Evolutionary conservation across 1,284 basidiomycete species (phyloP).

Genomic region (Boletus calvinii): DNA sequence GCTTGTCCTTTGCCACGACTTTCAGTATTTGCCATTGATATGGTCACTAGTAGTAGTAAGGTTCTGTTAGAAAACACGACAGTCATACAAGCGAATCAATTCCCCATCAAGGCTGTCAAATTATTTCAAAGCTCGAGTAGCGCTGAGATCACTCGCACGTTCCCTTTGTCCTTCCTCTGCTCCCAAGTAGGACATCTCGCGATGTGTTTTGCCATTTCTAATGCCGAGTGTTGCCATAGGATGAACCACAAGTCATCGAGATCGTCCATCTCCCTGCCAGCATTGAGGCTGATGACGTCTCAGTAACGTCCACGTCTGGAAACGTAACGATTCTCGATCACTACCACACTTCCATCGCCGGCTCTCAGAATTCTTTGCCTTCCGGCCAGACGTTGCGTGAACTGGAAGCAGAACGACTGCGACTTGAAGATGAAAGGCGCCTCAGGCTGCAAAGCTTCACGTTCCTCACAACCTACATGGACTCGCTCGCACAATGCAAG

Average conservation of each 20-base stretch:
- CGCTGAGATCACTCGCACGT: constrained; percentile 24
- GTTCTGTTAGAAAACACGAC: constrained; percentile 6
- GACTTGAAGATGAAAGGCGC: constrained; percentile 20
- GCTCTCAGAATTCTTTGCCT: neutral
- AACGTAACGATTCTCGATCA: constrained; percentile 21
- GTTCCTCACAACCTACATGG: constrained; percentile 31
- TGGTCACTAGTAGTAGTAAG: constrained; percentile 1
- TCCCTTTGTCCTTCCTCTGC: constrained; percentile 17
- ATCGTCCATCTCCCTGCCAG: constrained; percentile 19
- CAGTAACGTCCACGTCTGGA: constrained; percentile 13
- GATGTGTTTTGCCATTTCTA: neutral
- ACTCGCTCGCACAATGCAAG: constrained; percentile 27
- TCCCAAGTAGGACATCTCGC: constrained; percentile 7
- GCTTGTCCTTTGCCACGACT: neutral
- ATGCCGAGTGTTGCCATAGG: constrained; percentile 9
- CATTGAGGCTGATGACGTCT: constrained; percentile 10
- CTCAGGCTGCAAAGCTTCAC: constrained; percentile 23
- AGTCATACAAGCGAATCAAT: constrained; percentile 17
- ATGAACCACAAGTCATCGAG: constrained; percentile 18
- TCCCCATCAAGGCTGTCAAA: constrained; percentile 26
- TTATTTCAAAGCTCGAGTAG: constrained; percentile 14
- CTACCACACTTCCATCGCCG: neutral
- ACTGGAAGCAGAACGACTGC: constrained; percentile 13
- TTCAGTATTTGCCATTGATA: neutral
- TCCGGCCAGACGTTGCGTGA: constrained; percentile 11